phyloP scores from a whole-genome alignment of 495 filamentous ascomycete species.

The Podospora tetraspora region DNA sequence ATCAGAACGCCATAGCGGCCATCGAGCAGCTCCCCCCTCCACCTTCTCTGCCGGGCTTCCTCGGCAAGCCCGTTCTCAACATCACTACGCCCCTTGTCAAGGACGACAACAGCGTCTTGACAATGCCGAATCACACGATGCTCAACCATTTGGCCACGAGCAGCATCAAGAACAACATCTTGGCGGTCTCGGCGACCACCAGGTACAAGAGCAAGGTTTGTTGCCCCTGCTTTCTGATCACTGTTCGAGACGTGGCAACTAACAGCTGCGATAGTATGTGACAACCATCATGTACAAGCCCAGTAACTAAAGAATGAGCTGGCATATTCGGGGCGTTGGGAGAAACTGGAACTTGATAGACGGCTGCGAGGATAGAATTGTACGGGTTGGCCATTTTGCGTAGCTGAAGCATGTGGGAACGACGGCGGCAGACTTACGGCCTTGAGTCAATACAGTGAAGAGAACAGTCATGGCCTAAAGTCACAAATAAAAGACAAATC shows the following conservation, averaged over 20 bases:
- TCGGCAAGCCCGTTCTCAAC: conserved; percentile 92
- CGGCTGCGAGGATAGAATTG: conserved; percentile 2
- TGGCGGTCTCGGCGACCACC: conserved; percentile 96
- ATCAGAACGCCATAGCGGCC: conserved; percentile 61
- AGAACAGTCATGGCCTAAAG: background rate
- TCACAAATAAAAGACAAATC: background rate
- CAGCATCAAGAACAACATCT: conserved; percentile 91
- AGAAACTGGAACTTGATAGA: background rate
- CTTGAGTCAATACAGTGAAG: background rate
- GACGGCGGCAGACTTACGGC: background rate
- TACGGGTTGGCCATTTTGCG: background rate
- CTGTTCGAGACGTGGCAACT: background rate
- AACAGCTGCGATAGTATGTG: conserved; percentile 65
- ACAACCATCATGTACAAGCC: conserved; percentile 98
- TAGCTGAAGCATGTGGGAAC: background rate
- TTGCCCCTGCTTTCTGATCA: background rate
- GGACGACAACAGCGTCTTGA: conserved; percentile 93
- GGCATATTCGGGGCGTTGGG: conserved; percentile 12
- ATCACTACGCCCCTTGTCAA: conserved; percentile 76
- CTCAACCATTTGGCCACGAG: conserved; percentile 97
- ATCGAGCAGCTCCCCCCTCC: conserved; percentile 73
- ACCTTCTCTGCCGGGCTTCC: conserved; percentile 81
- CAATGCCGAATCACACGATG: conserved; percentile 94
- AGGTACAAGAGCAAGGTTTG: conserved; percentile 90
- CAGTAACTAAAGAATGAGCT: conserved; percentile 1